Evolutionary conservation across 495 filamentous ascomycete genomes (phyloP).

Genomic region (Podospora comata): DNA sequence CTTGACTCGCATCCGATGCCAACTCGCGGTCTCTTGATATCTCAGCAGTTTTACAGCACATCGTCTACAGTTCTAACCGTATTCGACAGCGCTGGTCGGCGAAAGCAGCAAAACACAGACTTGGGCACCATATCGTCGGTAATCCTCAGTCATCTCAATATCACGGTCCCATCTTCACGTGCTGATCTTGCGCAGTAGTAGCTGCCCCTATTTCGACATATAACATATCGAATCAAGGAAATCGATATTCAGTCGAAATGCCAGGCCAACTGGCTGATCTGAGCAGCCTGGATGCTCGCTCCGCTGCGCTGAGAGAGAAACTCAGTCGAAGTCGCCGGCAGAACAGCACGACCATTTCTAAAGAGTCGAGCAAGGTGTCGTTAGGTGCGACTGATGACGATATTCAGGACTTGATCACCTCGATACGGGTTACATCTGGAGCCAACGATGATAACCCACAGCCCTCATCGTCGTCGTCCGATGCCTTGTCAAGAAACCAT

Average conservation of each 20-base stretch:
- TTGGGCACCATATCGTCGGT: not conserved
- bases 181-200: not conserved
- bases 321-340: constrained; percentile 18
- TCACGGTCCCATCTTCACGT: too few species aligned
- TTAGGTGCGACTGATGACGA: constrained; percentile 13
- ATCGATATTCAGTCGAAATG: not conserved
- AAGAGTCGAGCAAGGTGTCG: not conserved
- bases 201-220: not conserved
- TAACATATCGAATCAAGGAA: not conserved
- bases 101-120: not conserved
- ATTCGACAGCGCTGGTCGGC: not conserved
- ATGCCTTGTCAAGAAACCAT: not conserved
- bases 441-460: not conserved
- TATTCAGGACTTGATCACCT: constrained; percentile 28
- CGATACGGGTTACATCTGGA: constrained; percentile 13
- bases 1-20: not conserved
- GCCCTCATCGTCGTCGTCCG: not conserved
- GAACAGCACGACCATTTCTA: not conserved
- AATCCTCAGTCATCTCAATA: too few species aligned
- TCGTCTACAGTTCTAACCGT: not conserved
- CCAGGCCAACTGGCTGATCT: not conserved
- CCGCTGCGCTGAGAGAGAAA: constrained; percentile 30
- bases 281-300: constrained; percentile 19
- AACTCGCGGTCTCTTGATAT: not conserved
- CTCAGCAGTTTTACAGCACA: not conserved